These are phyloP conservation scores for Fusarium subglutinans DNA, from an alignment of 2,329 filamentous ascomycete genomes.

Conservation along the genomic window DNA sequence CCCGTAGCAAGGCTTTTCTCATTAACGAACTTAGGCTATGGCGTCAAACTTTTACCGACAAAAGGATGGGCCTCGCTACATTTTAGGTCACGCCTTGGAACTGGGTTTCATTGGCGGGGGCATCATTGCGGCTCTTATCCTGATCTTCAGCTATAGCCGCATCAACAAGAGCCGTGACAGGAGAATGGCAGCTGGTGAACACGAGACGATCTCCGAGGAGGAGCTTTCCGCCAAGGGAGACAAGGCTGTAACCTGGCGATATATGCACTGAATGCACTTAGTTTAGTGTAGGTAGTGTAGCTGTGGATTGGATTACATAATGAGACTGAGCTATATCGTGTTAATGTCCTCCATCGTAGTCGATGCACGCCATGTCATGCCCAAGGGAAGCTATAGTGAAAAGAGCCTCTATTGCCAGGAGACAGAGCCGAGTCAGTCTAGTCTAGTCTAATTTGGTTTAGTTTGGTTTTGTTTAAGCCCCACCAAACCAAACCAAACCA, in stretches of 20 bases:
- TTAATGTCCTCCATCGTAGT: background rate
- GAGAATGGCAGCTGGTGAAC: conserved; percentile 55
- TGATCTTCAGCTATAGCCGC: conserved; percentile 61
- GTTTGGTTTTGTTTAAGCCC: background rate
- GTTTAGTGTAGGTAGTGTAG: too few relatives aligned
- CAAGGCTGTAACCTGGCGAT: conserved; percentile 69
- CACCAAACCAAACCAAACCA: background rate
- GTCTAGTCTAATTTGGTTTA: background rate
- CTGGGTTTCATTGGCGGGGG: conserved; percentile 59
- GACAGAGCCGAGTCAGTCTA: background rate
- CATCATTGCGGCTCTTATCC: conserved; percentile 54
- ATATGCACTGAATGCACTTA: conserved; percentile 56
- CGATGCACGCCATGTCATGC: background rate
- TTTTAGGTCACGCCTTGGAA: conserved; percentile 61
- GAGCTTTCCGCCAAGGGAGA: conserved; percentile 69
- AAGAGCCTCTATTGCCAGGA: background rate
- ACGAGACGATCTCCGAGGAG: conserved; percentile 51
- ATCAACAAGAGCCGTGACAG: conserved; percentile 68
- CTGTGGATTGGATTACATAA: background rate
- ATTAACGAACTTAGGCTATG: conserved; percentile 61
- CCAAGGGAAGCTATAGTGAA: too few relatives aligned
- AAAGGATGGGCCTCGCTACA: conserved; percentile 58
- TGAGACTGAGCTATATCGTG: background rate
- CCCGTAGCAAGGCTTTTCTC: rapidly evolving
- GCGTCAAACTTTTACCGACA: conserved; percentile 76